Percentiles rank a stretch among this genome's conserved stretches.
Conservation (phyloP, 78 protist species). For the Dictyostelium brefeldianum region DNA sequence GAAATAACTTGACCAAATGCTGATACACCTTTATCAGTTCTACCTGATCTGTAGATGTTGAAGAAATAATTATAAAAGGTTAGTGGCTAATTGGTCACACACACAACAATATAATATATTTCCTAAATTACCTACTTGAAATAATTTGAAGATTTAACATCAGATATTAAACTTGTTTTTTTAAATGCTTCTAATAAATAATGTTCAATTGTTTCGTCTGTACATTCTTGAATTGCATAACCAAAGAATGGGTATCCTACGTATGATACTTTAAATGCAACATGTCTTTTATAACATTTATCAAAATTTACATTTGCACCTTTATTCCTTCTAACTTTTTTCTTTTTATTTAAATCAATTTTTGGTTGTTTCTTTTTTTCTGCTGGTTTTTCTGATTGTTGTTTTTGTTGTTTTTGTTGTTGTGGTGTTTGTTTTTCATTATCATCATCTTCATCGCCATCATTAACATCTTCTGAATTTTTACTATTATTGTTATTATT, state of each 20-base stretch:
- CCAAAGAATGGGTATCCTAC: constrained; percentile 80
- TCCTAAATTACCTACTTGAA: constrained; percentile 54
- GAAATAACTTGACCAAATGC: constrained; percentile 82
- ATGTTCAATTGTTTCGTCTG: constrained; percentile 78
- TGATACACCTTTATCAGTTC: constrained; percentile 86
- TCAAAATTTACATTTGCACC: constrained; percentile 38
- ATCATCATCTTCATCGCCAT: not conserved
- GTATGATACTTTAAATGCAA: constrained; percentile 70
- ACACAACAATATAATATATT: too few relatives aligned
- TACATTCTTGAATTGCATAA: constrained; percentile 61
- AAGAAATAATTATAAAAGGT: too few relatives aligned
- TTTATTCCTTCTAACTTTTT: not conserved
- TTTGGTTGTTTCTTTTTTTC: not conserved
- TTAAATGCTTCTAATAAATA: constrained; percentile 45
- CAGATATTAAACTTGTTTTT: constrained; percentile 66
- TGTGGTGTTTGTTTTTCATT: not conserved
- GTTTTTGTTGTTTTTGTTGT: not conserved
- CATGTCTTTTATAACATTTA: constrained; percentile 46
- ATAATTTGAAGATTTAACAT: constrained; percentile 59
- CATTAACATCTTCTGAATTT: too few relatives aligned
- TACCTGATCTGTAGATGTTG: constrained; percentile 76
- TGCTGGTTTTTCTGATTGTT: not conserved
- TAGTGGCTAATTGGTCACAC: too few relatives aligned
- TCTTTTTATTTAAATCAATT: not conserved
- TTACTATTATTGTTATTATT: too few relatives aligned